Conservation (phyloP, 192 early-diverging fungal genomes). For the Coemansia sp. region DNA sequence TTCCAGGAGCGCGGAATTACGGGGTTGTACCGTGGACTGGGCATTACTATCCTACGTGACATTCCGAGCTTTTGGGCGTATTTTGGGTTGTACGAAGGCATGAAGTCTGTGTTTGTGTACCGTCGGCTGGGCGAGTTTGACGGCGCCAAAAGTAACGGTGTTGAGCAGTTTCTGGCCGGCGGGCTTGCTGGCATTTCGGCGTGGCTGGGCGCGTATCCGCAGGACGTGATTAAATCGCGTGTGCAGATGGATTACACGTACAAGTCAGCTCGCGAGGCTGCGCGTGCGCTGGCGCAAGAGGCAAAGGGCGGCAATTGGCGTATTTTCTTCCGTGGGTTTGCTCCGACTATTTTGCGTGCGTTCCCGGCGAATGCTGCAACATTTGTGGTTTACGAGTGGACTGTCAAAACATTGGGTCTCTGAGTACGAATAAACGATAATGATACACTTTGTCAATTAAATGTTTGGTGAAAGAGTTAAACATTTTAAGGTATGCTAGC, state of each 20-base stretch:
- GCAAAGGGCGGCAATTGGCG: slow-evolving; percentile 37
- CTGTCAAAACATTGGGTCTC: slow-evolving; percentile 34
- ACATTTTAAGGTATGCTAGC: too few relatives aligned
- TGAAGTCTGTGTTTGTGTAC: slow-evolving; percentile 72
- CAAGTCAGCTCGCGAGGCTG: slow-evolving; percentile 52
- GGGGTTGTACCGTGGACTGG: slow-evolving; percentile 80
- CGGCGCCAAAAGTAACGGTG: slow-evolving; percentile 51
- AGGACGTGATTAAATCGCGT: slow-evolving; percentile 78
- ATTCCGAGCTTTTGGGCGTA: slow-evolving; percentile 73
- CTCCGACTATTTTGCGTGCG: slow-evolving; percentile 53
- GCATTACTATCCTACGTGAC: slow-evolving; percentile 73
- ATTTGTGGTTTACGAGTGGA: slow-evolving; percentile 75
- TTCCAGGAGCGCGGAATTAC: slow-evolving; percentile 63
- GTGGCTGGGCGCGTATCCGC: slow-evolving; percentile 81
- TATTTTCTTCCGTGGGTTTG: slow-evolving; percentile 55
- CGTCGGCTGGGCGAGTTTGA: slow-evolving; percentile 53
- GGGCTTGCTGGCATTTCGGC: slow-evolving; percentile 77
- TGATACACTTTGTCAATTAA: too few relatives aligned
- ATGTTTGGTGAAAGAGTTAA: too few relatives aligned
- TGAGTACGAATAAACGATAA: neutral
- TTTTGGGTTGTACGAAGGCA: slow-evolving; percentile 80
- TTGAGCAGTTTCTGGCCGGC: slow-evolving; percentile 73
- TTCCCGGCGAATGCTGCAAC: slow-evolving; percentile 83
- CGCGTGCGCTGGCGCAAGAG: slow-evolving; percentile 60
- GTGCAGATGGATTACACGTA: slow-evolving; percentile 60